phyloP scores from a whole-genome alignment of 1,284 basidiomycete genomes.

The Megacollybia platyphylla region DNA sequence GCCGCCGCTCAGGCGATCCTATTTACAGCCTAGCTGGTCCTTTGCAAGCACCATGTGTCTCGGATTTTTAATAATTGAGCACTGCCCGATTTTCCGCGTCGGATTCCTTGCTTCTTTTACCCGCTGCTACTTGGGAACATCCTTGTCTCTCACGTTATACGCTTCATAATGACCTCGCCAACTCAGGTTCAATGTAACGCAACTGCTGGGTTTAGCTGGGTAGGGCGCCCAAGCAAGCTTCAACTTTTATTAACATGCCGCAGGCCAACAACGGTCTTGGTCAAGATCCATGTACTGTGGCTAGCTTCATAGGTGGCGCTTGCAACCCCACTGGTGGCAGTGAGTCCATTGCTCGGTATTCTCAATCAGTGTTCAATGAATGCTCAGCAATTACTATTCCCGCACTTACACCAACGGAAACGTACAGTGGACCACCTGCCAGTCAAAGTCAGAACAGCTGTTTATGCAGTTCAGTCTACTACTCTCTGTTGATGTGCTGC shows the following conservation, averaged over 20 bases:
- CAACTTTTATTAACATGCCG: background rate
- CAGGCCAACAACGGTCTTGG: background rate
- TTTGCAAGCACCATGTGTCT: no score
- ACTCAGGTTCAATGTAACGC: conserved; percentile 1
- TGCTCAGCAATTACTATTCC: background rate
- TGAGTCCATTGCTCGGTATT: background rate
- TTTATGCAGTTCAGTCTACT: conserved; percentile 22
- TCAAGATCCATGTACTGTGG: background rate
- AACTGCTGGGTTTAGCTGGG: background rate
- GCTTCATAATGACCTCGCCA: background rate
- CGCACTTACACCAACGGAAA: background rate
- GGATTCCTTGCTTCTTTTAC: no score
- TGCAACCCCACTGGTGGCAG: background rate
- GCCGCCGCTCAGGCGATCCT: no score
- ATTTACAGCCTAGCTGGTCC: no score
- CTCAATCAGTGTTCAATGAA: background rate
- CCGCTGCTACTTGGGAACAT: no score
- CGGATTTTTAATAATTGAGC: no score
- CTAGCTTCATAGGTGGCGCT: background rate
- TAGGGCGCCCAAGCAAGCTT: background rate
- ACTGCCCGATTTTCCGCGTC: no score
- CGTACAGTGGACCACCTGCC: no score
- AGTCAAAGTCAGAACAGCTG: no score
- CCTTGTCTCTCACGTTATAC: no score
- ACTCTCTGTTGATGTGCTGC: conserved; percentile 24